A percentile compares a stretch with the other conserved stretches of the same genome.
phyloP scores from a whole-genome alignment of 1,139 yeast species.

The Candida sp. region DNA sequence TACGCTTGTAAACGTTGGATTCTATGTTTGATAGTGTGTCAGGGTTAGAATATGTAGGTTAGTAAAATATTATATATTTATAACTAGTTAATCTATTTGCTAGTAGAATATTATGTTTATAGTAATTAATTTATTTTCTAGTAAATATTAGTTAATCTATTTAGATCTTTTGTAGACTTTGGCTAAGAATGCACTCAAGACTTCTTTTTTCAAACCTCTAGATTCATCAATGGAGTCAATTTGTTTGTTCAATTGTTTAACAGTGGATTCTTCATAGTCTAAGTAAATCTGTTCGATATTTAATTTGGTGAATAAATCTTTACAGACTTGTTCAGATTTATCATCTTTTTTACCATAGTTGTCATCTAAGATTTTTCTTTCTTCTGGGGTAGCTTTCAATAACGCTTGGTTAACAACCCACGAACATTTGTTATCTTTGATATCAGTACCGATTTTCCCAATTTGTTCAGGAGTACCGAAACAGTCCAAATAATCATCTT shows the following conservation, averaged over 20 bases:
- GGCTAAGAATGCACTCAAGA: conserved; percentile 75
- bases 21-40: no score
- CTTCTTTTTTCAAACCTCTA: conserved; percentile 87
- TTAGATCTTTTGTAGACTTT: conserved; percentile 94
- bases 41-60: no score
- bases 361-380: conserved; percentile 75
- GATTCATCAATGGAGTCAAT: conserved; percentile 80
- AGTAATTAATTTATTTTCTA: no score
- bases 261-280: conserved; percentile 80
- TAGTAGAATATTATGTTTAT: no score
- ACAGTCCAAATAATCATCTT: conserved; percentile 96
- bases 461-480: conserved; percentile 97
- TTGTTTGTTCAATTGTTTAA: conserved; percentile 56
- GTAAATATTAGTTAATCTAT: conserved; percentile 25
- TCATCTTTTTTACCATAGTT: conserved; percentile 88
- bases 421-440: conserved; percentile 97
- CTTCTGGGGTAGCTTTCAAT: conserved; percentile 72
- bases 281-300: conserved; percentile 68
- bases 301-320: conserved; percentile 71
- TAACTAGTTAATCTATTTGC: no score
- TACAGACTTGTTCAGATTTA: conserved; percentile 67
- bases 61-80: no score
- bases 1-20: no score
- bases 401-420: conserved; percentile 97
- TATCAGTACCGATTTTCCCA: conserved; percentile 98